Conservation (phyloP, 352 stramenopile species). For the Hyaloperonospora brassicae region DNA sequence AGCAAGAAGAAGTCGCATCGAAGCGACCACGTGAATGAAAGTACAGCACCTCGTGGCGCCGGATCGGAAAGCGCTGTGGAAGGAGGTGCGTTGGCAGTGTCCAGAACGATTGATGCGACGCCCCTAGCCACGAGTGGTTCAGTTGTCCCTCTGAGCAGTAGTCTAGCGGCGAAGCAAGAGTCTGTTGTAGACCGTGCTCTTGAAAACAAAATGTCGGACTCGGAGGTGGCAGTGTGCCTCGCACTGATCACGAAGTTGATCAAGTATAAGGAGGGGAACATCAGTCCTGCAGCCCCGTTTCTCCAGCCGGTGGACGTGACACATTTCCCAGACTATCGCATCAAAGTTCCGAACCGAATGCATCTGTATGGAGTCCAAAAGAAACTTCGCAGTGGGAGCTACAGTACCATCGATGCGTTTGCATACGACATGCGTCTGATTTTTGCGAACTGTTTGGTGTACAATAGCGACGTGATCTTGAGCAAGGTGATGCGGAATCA, state of each 20-base stretch:
- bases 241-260: constrained; percentile 73
- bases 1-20: constrained; percentile 41
- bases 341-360: constrained; percentile 81
- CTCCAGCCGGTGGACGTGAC: constrained; percentile 73
- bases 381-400: constrained; percentile 70
- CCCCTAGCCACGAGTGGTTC: constrained; percentile 4
- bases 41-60: constrained; percentile 5
- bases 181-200: background rate
- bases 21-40: constrained; percentile 14
- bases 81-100: background rate
- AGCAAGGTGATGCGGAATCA: constrained; percentile 81
- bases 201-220: constrained; percentile 49
- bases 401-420: constrained; percentile 56
- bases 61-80: constrained; percentile 3
- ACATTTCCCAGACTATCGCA: constrained; percentile 78
- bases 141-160: constrained; percentile 15
- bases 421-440: constrained; percentile 71
- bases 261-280: constrained; percentile 76
- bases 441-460: constrained; percentile 85
- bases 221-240: constrained; percentile 45
- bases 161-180: constrained; percentile 21
- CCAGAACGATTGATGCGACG: background rate
- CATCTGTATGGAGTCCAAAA: constrained; percentile 80
- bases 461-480: constrained; percentile 81
- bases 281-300: constrained; percentile 66